Conservation (phyloP, 768 basidiomycete genomes). For the Phanerodontia chrysosporium region DNA sequence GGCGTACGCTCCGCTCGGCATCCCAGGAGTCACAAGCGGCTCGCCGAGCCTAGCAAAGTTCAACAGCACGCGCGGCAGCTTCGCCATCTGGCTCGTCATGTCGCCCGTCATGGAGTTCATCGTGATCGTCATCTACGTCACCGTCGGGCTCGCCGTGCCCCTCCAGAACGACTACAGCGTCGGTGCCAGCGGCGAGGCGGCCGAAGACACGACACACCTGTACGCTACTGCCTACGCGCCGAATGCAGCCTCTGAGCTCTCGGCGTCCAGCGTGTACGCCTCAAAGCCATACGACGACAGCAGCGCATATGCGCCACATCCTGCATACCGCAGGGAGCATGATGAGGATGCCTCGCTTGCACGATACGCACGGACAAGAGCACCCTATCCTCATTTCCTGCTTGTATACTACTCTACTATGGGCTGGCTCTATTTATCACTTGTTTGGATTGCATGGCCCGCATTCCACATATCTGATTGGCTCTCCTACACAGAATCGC, state of each 20-base stretch:
- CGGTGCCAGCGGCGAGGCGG: background rate
- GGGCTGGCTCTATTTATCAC: too few species aligned
- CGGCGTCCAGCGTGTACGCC: background rate
- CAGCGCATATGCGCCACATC: background rate
- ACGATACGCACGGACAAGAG: background rate
- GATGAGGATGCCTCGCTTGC: background rate
- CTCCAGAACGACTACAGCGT: conserved; percentile 27
- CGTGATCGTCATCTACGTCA: conserved; percentile 40
- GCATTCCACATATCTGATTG: too few species aligned
- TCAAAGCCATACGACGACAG: background rate
- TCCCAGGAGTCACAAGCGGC: conserved; percentile 29
- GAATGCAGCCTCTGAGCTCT: background rate
- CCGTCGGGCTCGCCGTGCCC: conserved; percentile 25
- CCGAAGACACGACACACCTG: background rate
- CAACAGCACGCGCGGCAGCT: conserved; percentile 53
- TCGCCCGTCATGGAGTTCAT: conserved; percentile 58
- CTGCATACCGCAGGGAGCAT: background rate
- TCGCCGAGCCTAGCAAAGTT: conserved; percentile 44
- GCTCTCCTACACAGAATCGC: too few species aligned
- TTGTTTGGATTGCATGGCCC: too few species aligned
- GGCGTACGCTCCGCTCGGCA: conserved; percentile 50
- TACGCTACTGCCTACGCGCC: background rate
- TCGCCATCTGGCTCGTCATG: conserved; percentile 56
- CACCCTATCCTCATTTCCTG: background rate
- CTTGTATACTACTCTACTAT: too few species aligned